phyloP scores from a whole-genome alignment of 306 rosid genomes.

The Malus domestica region DNA sequence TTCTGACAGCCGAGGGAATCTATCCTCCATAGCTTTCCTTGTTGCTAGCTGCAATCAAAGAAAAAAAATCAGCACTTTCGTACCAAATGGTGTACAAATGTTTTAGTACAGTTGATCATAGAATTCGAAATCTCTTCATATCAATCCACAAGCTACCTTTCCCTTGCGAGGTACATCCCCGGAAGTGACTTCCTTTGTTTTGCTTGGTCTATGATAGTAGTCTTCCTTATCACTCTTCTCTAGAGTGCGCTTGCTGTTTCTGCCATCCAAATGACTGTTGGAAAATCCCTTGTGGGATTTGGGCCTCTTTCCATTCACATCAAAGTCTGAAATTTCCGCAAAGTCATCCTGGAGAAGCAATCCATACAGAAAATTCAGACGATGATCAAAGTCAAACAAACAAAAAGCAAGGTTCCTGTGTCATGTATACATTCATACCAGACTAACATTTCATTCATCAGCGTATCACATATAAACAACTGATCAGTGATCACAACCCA shows the following conservation, averaged over 20 bases:
- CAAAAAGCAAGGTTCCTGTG: not conserved
- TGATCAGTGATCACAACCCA: not conserved
- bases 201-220: not conserved
- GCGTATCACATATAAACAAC: not conserved
- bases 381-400: not conserved
- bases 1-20: conserved; percentile 62
- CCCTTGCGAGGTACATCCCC: conserved; percentile 25
- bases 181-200: conserved; percentile 28
- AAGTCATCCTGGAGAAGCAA: conserved; percentile 55
- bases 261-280: conserved; percentile 7
- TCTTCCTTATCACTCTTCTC: conserved; percentile 1
- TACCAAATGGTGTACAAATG: not conserved
- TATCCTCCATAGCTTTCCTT: conserved; percentile 39
- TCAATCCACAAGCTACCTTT: conserved; percentile 44
- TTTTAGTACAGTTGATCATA: conserved; percentile 8
- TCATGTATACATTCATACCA: not conserved
- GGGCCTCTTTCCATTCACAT: conserved; percentile 37
- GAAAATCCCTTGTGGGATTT: conserved; percentile 22
- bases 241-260: conserved; percentile 2
- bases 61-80: conserved; percentile 1
- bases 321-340: conserved; percentile 45
- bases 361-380: conserved; percentile 1
- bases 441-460: not conserved
- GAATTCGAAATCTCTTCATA: conserved; percentile 7
- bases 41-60: conserved; percentile 38